These are phyloP conservation scores for Paecilomyces sp. DNA, from an alignment of 2,329 filamentous ascomycete species.

Conservation along the genomic window DNA sequence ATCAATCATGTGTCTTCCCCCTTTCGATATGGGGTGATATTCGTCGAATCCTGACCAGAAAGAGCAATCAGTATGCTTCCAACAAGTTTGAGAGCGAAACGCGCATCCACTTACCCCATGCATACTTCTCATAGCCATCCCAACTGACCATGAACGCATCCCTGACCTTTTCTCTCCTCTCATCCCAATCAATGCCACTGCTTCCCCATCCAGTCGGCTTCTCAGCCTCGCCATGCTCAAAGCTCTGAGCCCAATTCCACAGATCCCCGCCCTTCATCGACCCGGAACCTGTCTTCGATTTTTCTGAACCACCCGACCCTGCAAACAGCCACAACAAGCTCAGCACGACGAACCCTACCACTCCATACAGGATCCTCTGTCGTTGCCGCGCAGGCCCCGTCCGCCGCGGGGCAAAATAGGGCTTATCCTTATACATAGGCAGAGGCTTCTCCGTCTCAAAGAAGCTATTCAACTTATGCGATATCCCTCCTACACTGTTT, in stretches of 20 bases:
- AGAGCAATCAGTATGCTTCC: constrained; percentile 15
- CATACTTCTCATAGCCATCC: constrained; percentile 86
- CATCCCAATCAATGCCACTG: constrained; percentile 61
- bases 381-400: constrained; percentile 53
- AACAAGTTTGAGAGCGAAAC: neutral
- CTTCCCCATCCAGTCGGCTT: constrained; percentile 20
- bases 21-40: constrained; percentile 76
- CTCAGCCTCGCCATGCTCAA: constrained; percentile 35
- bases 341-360: constrained; percentile 50
- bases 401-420: constrained; percentile 57
- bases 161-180: constrained; percentile 71
- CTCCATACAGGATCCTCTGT: constrained; percentile 54
- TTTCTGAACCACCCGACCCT: constrained; percentile 12
- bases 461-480: constrained; percentile 57
- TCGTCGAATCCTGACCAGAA: constrained; percentile 51
- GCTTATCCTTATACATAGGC: constrained; percentile 99
- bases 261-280: constrained; percentile 33
- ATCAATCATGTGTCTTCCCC: constrained; percentile 73
- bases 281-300: constrained; percentile 10
- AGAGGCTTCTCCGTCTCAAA: constrained; percentile 54
- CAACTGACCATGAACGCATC: constrained; percentile 89
- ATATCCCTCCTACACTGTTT: constrained; percentile 38
- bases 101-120: constrained; percentile 65
- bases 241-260: constrained; percentile 52
- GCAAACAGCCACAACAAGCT: constrained; percentile 59